phyloP scores from a whole-genome alignment of 2,329 filamentous ascomycete genomes.

The Claviceps arundinis region DNA sequence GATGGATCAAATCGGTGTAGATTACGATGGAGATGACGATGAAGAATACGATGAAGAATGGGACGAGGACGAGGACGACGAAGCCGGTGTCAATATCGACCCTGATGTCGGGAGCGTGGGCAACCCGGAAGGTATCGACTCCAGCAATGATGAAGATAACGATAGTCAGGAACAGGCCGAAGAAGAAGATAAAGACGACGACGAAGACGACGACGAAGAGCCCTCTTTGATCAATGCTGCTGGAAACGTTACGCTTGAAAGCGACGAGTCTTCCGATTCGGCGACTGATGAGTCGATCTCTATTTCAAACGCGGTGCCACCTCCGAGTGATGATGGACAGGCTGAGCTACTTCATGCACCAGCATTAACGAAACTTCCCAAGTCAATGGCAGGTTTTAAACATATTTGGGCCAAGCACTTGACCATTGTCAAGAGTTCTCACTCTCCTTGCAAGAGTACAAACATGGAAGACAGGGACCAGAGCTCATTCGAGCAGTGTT shows the following conservation, averaged over 20 bases:
- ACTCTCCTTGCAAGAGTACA: no score
- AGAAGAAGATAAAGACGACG: neutral
- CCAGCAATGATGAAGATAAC: slow-evolving; percentile 6
- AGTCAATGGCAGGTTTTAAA: neutral
- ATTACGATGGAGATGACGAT: no score
- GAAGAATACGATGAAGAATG: no score
- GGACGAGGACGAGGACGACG: no score
- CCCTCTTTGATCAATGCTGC: neutral
- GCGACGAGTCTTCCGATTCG: neutral
- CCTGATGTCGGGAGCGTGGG: slow-evolving; percentile 2
- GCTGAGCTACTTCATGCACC: neutral
- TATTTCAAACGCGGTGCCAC: neutral
- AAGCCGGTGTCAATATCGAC: no score
- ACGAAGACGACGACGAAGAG: no score
- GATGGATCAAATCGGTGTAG: slow-evolving; percentile 5
- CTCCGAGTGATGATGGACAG: neutral
- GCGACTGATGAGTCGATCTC: neutral
- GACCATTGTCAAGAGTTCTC: no score
- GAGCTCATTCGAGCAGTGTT: no score
- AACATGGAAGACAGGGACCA: no score
- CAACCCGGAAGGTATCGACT: slow-evolving; percentile 8
- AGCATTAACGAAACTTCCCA: no score
- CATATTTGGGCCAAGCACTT: neutral
- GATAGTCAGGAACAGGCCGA: slow-evolving; percentile 5
- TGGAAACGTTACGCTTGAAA: neutral